Percentiles rank a stretch among this genome's conserved stretches.
phyloP scores from a whole-genome alignment of 2,329 filamentous ascomycete species.

The Cladobotryum protrusum region DNA sequence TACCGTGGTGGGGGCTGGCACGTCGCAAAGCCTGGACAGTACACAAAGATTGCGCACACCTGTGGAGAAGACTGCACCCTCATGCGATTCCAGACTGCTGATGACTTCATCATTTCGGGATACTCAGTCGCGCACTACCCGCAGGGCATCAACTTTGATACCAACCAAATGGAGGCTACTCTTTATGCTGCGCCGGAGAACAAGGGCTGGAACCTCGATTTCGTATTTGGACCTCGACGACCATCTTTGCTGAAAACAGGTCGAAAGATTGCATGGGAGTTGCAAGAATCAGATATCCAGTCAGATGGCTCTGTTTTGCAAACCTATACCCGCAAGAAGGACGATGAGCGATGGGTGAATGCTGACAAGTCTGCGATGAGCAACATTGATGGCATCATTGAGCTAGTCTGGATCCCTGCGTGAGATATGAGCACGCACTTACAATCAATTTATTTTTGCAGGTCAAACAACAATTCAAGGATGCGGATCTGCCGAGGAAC shows the following conservation, averaged over 20 bases:
- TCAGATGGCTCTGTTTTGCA: conserved; percentile 47
- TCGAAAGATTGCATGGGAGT: conserved; percentile 48
- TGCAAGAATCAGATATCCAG: conserved; percentile 43
- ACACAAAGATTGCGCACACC: conserved; percentile 50
- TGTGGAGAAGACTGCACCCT: conserved; percentile 57
- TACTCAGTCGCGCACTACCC: conserved; percentile 56
- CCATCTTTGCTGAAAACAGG: conserved; percentile 42
- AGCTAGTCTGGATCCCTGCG: conserved; percentile 49
- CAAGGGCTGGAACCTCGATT: conserved; percentile 46
- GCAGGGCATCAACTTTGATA: conserved; percentile 42
- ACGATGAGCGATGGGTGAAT: conserved; percentile 49
- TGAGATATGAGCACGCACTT: not conserved
- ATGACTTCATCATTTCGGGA: conserved; percentile 51
- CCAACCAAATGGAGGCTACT: conserved; percentile 46
- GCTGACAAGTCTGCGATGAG: conserved; percentile 42
- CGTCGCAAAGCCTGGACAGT: conserved; percentile 46
- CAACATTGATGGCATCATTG: conserved; percentile 48
- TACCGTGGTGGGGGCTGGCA: conserved; percentile 58
- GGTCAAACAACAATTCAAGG: not conserved
- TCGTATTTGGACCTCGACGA: conserved; percentile 44
- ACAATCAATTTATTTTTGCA: not conserved
- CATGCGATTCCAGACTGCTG: conserved; percentile 49
- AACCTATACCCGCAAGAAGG: conserved; percentile 45
- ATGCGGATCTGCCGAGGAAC: too few relatives aligned
- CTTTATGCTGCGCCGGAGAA: conserved; percentile 43